These are phyloP conservation scores for Huntiella bhutanensis DNA, from an alignment of 2,329 filamentous ascomycete species.

Conservation along the genomic window DNA sequence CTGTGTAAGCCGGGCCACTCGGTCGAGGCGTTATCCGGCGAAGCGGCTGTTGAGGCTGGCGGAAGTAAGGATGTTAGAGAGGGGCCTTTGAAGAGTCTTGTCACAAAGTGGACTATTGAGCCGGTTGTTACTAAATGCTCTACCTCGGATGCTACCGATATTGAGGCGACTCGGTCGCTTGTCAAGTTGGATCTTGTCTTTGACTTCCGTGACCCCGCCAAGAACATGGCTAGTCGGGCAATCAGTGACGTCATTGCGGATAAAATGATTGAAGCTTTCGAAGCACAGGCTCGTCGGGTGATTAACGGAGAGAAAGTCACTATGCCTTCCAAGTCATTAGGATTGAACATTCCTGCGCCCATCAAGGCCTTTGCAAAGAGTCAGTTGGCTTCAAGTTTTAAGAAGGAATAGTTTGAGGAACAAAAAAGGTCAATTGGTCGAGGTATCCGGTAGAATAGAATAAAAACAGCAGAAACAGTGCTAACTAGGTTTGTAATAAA, in stretches of 20 bases:
- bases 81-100: slow-evolving; percentile 45
- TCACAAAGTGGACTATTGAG: slow-evolving; percentile 49
- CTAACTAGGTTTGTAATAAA: too few species aligned
- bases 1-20: slow-evolving; percentile 54
- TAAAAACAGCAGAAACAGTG: too few species aligned
- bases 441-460: too few species aligned
- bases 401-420: background rate
- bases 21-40: slow-evolving; percentile 61
- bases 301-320: slow-evolving; percentile 18
- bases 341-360: slow-evolving; percentile 7
- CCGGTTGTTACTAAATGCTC: slow-evolving; percentile 16
- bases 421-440: too few species aligned
- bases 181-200: slow-evolving; percentile 64
- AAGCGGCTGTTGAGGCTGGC: slow-evolving; percentile 23
- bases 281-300: slow-evolving; percentile 51
- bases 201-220: slow-evolving; percentile 74
- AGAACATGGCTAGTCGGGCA: slow-evolving; percentile 61
- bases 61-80: slow-evolving; percentile 17
- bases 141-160: slow-evolving; percentile 8
- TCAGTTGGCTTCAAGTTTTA: slow-evolving; percentile 2
- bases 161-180: slow-evolving; percentile 31
- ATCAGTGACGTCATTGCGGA: slow-evolving; percentile 70
- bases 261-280: slow-evolving; percentile 86
- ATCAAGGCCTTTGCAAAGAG: slow-evolving; percentile 11
- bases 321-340: background rate